Base-by-base conservation (phyloP, 805 yeast genomes). In the Yarrowia osloensis region DNA sequence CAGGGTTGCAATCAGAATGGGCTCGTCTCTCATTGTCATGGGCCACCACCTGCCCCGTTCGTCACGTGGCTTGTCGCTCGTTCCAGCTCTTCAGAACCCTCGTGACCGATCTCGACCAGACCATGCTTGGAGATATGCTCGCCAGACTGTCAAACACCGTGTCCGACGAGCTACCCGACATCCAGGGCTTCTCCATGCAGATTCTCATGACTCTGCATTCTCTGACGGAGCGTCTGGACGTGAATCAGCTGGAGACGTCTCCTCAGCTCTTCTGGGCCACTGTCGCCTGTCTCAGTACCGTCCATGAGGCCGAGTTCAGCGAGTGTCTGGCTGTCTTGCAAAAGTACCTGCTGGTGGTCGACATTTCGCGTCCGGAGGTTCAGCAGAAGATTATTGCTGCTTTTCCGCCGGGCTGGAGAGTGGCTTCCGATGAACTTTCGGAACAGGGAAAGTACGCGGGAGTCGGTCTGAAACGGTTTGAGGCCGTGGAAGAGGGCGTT, bases 31-130 rank as follows among this genome's bases (percentile, higher is more conserved):
- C 98, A 0, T 80, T 96, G 39, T 82, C 84, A 31, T 95, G 99
- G 99, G 98, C 99, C 0, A 95, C 99, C 0, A 88, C 97, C 1
- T 95, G 98, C 79, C 96, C 98, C 2, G 98, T 94, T 1, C 83
- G 98, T 73, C 99, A 96, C 75, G 85, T 95, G 71, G 99, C 99
- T 0, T 95, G 99, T 71, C 84, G 99, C 28, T 93, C 98, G 0
- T 94, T 96, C 77, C 99, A 95, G 75, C 83, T 93, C 0, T 95
- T 93, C 78, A 81, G 99, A 50, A 89, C 96, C 3, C 77, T 95
- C 67, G 78, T 92, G n/a, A 84, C 90, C 9, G 86, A 88, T 71
- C 79, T 94, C 69, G 98, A 95, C 74, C 93, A 88, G 73, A 81
- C 84, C 12, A 94, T 95, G 97, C 79, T 96, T 52, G 86, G 91